Evolutionary conservation across 2,329 filamentous ascomycete species (phyloP), one percentile per base, ranked within the genome.

Genomic region (Didymella glomerata): DNA sequence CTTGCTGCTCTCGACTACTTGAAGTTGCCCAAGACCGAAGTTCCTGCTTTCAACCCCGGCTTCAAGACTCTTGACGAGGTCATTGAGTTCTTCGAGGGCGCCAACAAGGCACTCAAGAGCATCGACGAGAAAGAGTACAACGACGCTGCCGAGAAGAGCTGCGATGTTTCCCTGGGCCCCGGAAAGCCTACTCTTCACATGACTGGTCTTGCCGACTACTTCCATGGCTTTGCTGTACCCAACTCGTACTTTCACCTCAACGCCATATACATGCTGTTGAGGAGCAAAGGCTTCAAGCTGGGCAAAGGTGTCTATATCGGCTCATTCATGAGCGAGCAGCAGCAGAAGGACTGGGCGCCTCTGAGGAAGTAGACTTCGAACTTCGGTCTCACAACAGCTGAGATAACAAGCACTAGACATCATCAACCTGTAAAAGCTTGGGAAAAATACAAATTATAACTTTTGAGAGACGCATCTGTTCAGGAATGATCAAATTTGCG

Each of bases 231-330:
- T 30, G 60, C 53, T 6, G 34, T 70, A 4, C 68, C 68, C 14
- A 70, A 70, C 58, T 47, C 60, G 40, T 70, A 65, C 40, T 70
- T 70, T 53, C 66, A 70, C 46, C 58, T 69, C 28, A 70, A 68
- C 45, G 53, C 65, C 14, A 66, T 70, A 57, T 70, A 70, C 46
- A 68, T 68, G 68, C 36, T 68, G 18, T 22, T 70, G 27, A 64
- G 68, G 38, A 62, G 47, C 18, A 63, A 57, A 14, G 68, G 68
- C 1, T 69, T 68, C 48, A 52, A 42, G 20, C 48, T 70, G 13
- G 66, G 68, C 4, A 70, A 70, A 53, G 8, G 32, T 3, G 20
- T 42, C 2, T 70, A 68, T 36, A 34, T 70, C 20, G 60, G 53
- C 1, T 3, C 48, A 3, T 70, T 64, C 51, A 63, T 68, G 62